Conservation (phyloP, 73 alveolate genomes). For the Diophrys sp. region DNA sequence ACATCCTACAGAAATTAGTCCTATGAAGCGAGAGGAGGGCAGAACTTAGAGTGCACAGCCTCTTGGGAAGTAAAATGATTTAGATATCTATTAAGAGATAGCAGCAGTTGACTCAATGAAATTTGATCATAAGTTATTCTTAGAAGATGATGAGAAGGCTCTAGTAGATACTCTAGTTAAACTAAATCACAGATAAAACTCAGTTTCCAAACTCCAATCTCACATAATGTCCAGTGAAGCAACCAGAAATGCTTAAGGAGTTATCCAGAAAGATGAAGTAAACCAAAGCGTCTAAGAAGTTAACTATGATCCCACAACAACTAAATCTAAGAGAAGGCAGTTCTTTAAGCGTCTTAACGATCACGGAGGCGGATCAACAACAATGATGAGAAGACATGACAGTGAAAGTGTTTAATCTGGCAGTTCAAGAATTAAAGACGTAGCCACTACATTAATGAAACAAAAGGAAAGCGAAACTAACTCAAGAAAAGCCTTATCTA, state of each 20-base stretch:
- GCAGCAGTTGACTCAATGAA: background rate
- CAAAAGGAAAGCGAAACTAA: too few species aligned
- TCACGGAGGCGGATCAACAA: background rate
- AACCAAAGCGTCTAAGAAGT: background rate
- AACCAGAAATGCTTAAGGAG: background rate
- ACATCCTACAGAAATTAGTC: background rate
- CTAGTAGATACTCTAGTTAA: background rate
- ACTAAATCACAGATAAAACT: background rate
- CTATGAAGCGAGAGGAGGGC: background rate
- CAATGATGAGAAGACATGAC: background rate
- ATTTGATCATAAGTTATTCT: background rate
- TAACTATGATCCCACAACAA: background rate
- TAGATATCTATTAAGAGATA: background rate
- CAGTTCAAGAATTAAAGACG: background rate
- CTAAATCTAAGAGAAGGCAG: background rate
- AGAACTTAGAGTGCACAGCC: background rate
- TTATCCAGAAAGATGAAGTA: background rate
- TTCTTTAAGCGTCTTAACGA: background rate
- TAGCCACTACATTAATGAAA: too few species aligned
- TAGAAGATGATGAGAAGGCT: background rate
- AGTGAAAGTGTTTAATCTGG: background rate
- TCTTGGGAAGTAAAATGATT: background rate
- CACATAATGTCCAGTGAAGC: background rate
- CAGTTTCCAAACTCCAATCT: background rate
- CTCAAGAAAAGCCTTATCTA: too few species aligned